Conservation (phyloP, 225 moss, liverwort and hornwort genomes). For the Sphagnum contortum region DNA sequence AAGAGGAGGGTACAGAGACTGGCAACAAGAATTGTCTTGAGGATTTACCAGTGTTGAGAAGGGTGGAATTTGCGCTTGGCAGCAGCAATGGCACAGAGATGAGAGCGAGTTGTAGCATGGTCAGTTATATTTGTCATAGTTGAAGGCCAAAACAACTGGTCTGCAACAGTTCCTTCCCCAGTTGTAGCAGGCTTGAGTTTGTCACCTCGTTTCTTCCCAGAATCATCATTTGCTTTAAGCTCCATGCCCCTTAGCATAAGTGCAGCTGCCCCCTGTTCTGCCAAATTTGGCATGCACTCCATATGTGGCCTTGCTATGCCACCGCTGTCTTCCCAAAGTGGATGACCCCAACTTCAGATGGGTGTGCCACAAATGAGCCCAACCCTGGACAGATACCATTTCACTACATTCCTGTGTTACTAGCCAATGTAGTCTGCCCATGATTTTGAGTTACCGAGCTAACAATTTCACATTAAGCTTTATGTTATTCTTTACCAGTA, state of each 20-base stretch:
- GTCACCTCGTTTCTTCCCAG: slow-evolving; percentile 43
- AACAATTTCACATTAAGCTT: no score
- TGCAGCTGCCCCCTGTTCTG: slow-evolving; percentile 93
- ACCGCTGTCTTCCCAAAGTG: slow-evolving; percentile 80
- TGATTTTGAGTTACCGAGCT: no score
- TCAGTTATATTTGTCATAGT: slow-evolving; percentile 74
- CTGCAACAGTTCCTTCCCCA: slow-evolving; percentile 53
- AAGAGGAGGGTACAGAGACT: no score
- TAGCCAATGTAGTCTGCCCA: no score
- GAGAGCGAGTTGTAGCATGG: slow-evolving; percentile 70
- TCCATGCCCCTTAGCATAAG: slow-evolving; percentile 75
- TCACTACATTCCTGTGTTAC: no score
- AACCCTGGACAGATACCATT: no score
- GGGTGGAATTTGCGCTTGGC: slow-evolving; percentile 79
- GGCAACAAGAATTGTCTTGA: no score
- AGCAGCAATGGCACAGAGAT: slow-evolving; percentile 93
- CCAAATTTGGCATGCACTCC: slow-evolving; percentile 81
- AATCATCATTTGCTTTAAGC: no score
- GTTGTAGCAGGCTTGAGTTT: slow-evolving; percentile 31
- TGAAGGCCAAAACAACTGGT: slow-evolving; percentile 77
- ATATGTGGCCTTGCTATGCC: slow-evolving; percentile 97
- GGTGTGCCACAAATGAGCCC: no score
- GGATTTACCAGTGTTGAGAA: slow-evolving; percentile 63
- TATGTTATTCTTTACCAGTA: no score
- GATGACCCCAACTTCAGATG: no score